These are phyloP conservation scores for Kalaharituber pfeilii DNA, from an alignment of 2,329 filamentous ascomycete genomes.

Conservation along the genomic window DNA sequence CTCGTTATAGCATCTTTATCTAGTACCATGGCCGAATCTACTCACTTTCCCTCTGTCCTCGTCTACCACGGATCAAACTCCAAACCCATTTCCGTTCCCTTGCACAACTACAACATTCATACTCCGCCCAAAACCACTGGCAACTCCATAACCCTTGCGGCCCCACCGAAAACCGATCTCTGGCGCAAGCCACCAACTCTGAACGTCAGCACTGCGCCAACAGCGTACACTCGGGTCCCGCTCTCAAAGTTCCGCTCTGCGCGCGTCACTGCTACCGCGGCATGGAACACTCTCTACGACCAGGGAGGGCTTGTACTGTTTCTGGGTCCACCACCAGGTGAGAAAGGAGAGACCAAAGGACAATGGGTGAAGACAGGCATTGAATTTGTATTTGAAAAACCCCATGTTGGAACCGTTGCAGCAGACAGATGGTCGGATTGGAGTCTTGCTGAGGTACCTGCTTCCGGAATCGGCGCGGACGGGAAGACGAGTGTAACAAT, in stretches of 20 bases:
- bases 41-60: background rate
- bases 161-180: constrained; percentile 9
- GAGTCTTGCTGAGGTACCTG: constrained; percentile 3
- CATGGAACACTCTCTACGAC: constrained; percentile 11
- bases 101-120: background rate
- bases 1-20: too few species aligned
- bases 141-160: constrained; percentile 2
- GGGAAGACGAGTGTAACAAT: background rate
- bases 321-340: background rate
- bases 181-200: constrained; percentile 11
- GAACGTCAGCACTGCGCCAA: constrained; percentile 5
- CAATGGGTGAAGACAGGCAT: constrained; percentile 11
- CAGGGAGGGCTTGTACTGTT: constrained; percentile 8
- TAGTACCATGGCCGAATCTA: background rate
- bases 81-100: constrained; percentile 1
- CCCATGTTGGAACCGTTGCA: background rate
- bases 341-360: background rate
- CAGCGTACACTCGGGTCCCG: background rate
- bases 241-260: constrained; percentile 8
- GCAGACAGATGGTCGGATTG: background rate
- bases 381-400: constrained; percentile 3
- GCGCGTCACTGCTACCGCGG: constrained; percentile 6
- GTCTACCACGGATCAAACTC: background rate
- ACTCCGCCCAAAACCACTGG: background rate
- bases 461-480: background rate